phyloP scores from a whole-genome alignment of 768 basidiomycete species.

The Leucosporidium yakuticum region DNA sequence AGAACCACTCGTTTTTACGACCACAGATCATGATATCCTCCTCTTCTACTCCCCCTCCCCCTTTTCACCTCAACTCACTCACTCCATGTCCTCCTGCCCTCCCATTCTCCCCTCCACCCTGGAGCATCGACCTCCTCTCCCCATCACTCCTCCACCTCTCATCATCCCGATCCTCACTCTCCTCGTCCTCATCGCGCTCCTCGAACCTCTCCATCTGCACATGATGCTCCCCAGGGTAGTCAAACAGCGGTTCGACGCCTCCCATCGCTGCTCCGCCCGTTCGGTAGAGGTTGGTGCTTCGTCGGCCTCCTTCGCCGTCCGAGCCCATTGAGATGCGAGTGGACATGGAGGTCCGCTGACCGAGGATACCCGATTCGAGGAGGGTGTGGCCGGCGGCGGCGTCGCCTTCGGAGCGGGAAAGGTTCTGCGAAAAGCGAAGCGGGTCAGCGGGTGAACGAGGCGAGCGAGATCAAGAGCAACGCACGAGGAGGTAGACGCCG shows the following conservation, averaged over 20 bases:
- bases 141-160: constrained; percentile 1
- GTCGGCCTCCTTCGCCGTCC: constrained; percentile 6
- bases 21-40: too few relatives aligned
- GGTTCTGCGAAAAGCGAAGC: constrained; percentile 16
- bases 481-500: constrained; percentile 78
- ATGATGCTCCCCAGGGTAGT: constrained; percentile 14
- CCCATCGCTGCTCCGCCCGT: constrained; percentile 1
- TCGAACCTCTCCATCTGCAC: constrained; percentile 23
- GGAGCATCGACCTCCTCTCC: not conserved
- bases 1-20: too few relatives aligned
- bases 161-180: constrained; percentile 7
- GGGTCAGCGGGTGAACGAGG: not conserved
- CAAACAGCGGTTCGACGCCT: constrained; percentile 24
- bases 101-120: not conserved
- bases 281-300: not conserved
- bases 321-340: constrained; percentile 18
- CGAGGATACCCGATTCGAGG: constrained; percentile 21
- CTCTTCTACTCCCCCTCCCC: too few relatives aligned
- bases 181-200: constrained; percentile 16
- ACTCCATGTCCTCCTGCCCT: too few relatives aligned
- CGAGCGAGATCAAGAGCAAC: not conserved
- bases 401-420: constrained; percentile 32
- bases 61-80: too few relatives aligned
- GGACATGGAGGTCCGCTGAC: constrained; percentile 13
- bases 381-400: constrained; percentile 11